Evolutionary conservation across 768 basidiomycete genomes (phyloP).

Genomic region (Boletus reticuloceps): DNA sequence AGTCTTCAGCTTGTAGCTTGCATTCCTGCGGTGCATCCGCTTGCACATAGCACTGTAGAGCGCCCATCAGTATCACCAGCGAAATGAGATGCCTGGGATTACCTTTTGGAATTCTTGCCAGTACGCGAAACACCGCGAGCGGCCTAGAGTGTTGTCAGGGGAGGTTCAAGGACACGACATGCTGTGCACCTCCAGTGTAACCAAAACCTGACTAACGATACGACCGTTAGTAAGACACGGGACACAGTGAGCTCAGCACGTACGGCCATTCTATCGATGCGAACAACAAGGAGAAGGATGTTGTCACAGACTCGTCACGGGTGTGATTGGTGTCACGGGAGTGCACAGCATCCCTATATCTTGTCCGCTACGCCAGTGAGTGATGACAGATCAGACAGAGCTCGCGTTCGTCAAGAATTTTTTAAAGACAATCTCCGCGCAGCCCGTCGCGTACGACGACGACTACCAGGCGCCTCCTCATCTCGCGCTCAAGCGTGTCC

Average conservation of each 20-base stretch:
- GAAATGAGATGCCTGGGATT: background rate
- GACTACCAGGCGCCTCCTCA: slow-evolving; percentile 75
- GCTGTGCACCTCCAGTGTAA: slow-evolving; percentile 55
- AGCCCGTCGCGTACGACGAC: slow-evolving; percentile 67
- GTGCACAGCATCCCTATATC: slow-evolving; percentile 19
- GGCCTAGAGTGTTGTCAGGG: slow-evolving; percentile 45
- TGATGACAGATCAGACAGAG: slow-evolving; percentile 56
- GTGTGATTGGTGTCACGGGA: slow-evolving; percentile 17
- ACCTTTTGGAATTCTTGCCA: slow-evolving; percentile 91
- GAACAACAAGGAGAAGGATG: slow-evolving; percentile 1
- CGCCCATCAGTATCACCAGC: slow-evolving; percentile 7
- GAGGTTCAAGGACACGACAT: background rate
- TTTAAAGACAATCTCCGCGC: slow-evolving; percentile 58
- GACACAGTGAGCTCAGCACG: slow-evolving; percentile 5
- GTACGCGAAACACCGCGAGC: slow-evolving; percentile 82
- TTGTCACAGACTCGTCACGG: slow-evolving; percentile 23
- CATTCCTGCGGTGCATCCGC: slow-evolving; percentile 77
- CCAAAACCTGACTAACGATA: slow-evolving; percentile 58
- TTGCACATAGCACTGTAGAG: slow-evolving; percentile 74
- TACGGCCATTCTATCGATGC: slow-evolving; percentile 38
- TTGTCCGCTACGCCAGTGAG: background rate
- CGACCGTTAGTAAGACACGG: slow-evolving; percentile 10
- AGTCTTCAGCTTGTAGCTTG: slow-evolving; percentile 72
- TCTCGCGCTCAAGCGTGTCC: slow-evolving; percentile 65
- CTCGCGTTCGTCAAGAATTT: slow-evolving; percentile 66